phyloP scores from a whole-genome alignment of 2,329 filamentous ascomycete genomes.

The Dactylellina sp. region DNA sequence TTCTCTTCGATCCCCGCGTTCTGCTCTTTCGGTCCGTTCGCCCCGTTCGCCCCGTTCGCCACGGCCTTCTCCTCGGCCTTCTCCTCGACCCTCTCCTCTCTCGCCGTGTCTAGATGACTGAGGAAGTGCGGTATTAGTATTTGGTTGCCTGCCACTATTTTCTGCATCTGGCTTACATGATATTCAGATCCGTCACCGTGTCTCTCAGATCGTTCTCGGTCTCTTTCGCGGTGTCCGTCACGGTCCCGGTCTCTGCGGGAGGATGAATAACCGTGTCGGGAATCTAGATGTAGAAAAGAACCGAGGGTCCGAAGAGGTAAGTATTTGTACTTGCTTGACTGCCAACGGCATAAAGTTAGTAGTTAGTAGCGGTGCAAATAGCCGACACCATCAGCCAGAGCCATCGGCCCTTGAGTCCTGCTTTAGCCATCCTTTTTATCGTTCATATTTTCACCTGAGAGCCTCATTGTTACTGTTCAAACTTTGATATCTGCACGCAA shows the following conservation, averaged over 20 bases:
- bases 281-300: conserved; percentile 53
- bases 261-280: conserved; percentile 54
- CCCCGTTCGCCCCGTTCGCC: conserved; percentile 54
- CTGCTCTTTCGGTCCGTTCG: conserved; percentile 62
- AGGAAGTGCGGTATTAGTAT: conserved; percentile 18
- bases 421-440: conserved; percentile 5
- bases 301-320: conserved; percentile 53
- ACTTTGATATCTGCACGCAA: conserved; percentile 26
- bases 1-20: conserved; percentile 62
- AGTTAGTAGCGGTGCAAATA: conserved; percentile 33
- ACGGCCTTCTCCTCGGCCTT: conserved; percentile 64
- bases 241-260: conserved; percentile 55
- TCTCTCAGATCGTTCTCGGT: conserved; percentile 49
- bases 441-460: not conserved
- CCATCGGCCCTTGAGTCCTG: not conserved
- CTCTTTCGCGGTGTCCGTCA: conserved; percentile 54
- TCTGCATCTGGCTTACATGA: conserved; percentile 26
- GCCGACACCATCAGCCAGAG: conserved; percentile 2
- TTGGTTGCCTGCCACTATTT: not conserved
- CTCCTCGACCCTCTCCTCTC: conserved; percentile 57
- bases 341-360: conserved; percentile 44
- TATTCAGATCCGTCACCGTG: conserved; percentile 44
- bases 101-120: conserved; percentile 60
- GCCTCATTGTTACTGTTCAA: conserved; percentile 25
- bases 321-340: conserved; percentile 55